Conservation (phyloP, 495 filamentous ascomycete species). For the Oleoguttula mirabilis region DNA sequence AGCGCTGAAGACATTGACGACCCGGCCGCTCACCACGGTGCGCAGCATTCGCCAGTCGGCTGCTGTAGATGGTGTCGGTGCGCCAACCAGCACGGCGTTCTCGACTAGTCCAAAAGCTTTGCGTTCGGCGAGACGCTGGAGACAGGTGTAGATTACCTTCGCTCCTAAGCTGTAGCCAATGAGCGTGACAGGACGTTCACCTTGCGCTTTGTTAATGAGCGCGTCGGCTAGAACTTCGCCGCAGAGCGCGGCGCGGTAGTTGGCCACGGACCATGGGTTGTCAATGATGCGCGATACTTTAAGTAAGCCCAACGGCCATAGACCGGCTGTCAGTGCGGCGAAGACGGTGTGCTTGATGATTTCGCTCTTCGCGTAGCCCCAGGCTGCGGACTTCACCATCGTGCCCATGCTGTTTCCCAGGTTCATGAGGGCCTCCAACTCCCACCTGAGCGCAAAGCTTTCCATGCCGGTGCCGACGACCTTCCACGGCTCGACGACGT, state of each 20-base stretch:
- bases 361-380: slow-evolving; percentile 63
- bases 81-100: slow-evolving; percentile 70
- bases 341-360: slow-evolving; percentile 71
- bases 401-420: slow-evolving; percentile 63
- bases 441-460: slow-evolving; percentile 76
- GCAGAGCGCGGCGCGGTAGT: slow-evolving; percentile 73
- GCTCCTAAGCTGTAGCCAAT: slow-evolving; percentile 89
- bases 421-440: slow-evolving; percentile 62
- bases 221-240: slow-evolving; percentile 77
- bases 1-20: slow-evolving; percentile 66
- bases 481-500: slow-evolving; percentile 64
- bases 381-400: slow-evolving; percentile 64
- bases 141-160: slow-evolving; percentile 71
- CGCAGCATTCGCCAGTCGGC: slow-evolving; percentile 57
- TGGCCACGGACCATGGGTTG: slow-evolving; percentile 79
- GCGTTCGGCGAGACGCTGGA: slow-evolving; percentile 61
- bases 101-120: slow-evolving; percentile 79
- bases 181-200: slow-evolving; percentile 76
- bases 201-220: slow-evolving; percentile 75
- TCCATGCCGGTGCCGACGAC: slow-evolving; percentile 58
- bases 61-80: slow-evolving; percentile 57
- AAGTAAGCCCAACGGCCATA: slow-evolving; percentile 67
- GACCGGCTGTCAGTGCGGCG: slow-evolving; percentile 50
- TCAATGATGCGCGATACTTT: slow-evolving; percentile 74
- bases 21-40: slow-evolving; percentile 56